Conservation (phyloP, 805 yeast species). For the Lachancea dasiensis region DNA sequence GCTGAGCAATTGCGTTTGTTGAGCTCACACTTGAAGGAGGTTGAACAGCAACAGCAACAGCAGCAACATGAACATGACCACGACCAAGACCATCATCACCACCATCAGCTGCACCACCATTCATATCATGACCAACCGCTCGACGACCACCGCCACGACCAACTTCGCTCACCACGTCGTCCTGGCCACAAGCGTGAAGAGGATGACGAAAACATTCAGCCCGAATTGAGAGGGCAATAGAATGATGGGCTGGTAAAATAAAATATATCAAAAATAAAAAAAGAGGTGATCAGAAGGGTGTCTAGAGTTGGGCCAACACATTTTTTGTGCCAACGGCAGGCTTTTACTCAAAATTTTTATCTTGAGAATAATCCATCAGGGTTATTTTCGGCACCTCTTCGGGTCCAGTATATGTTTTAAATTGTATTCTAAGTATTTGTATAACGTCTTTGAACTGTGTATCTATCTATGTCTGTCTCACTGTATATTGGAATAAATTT, state of each 20-base stretch:
- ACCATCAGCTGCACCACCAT: slow-evolving; percentile 5
- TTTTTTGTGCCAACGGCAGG: too few relatives aligned
- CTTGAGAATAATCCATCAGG: too few relatives aligned
- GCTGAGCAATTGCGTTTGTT: slow-evolving; percentile 32
- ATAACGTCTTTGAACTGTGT: too few relatives aligned
- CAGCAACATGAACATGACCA: slow-evolving; percentile 10
- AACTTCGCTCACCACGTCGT: background rate
- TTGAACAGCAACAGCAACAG: slow-evolving; percentile 17
- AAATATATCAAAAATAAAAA: too few relatives aligned
- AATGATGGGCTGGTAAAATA: background rate
- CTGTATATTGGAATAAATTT: too few relatives aligned
- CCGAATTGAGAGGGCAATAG: slow-evolving; percentile 32
- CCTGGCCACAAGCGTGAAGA: slow-evolving; percentile 10
- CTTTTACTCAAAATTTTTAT: too few relatives aligned
- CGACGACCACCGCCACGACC: slow-evolving; percentile 2
- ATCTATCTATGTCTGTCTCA: too few relatives aligned
- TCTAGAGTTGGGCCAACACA: too few relatives aligned
- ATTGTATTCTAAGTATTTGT: too few relatives aligned
- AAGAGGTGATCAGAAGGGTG: too few relatives aligned
- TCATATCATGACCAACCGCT: slow-evolving; percentile 2
- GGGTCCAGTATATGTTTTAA: too few relatives aligned
- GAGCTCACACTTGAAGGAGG: slow-evolving; percentile 33
- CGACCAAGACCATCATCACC: slow-evolving; percentile 7
- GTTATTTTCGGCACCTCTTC: too few relatives aligned
- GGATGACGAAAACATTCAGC: slow-evolving; percentile 32